Evolutionary conservation across 192 early-diverging fungal genomes (phyloP).

Genomic region (Backusella sp.): DNA sequence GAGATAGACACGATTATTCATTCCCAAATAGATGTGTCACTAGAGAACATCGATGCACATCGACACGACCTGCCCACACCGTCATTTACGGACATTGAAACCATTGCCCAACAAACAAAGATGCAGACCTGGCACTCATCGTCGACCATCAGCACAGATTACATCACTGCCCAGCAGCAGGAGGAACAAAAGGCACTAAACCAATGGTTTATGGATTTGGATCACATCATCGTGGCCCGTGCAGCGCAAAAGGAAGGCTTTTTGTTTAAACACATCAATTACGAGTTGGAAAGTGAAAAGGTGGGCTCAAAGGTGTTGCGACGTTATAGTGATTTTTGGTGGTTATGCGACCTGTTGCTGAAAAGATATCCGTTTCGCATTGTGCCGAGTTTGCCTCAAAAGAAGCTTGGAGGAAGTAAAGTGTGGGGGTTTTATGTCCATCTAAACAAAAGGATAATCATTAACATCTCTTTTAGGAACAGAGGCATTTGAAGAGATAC

Average conservation of each 20-base stretch:
- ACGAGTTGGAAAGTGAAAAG: slow-evolving; percentile 76
- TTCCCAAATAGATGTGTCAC: slow-evolving; percentile 44
- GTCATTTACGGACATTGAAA: slow-evolving; percentile 57
- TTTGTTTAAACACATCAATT: slow-evolving; percentile 85
- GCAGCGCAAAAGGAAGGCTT: slow-evolving; percentile 53
- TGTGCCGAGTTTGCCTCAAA: slow-evolving; percentile 83
- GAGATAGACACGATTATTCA: no score
- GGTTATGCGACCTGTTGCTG: slow-evolving; percentile 77
- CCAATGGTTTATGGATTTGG: slow-evolving; percentile 56
- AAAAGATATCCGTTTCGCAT: slow-evolving; percentile 84
- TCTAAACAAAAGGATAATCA: not conserved
- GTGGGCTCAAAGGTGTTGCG: slow-evolving; percentile 61
- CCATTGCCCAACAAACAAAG: not conserved
- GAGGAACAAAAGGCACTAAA: slow-evolving; percentile 27
- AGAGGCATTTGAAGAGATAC: slow-evolving; percentile 64
- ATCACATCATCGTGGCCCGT: slow-evolving; percentile 52
- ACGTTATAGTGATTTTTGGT: slow-evolving; percentile 92
- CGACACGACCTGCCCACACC: slow-evolving; percentile 48
- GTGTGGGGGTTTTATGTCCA: not conserved
- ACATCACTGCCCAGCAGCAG: slow-evolving; percentile 3
- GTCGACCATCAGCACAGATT: not conserved
- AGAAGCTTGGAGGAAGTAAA: slow-evolving; percentile 75
- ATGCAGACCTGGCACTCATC: not conserved
- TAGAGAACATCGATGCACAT: slow-evolving; percentile 64
- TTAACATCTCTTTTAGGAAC: slow-evolving; percentile 33